Base-by-base conservation (phyloP, 2,329 filamentous ascomycete genomes). In the Aureobasidium subglaciale region DNA sequence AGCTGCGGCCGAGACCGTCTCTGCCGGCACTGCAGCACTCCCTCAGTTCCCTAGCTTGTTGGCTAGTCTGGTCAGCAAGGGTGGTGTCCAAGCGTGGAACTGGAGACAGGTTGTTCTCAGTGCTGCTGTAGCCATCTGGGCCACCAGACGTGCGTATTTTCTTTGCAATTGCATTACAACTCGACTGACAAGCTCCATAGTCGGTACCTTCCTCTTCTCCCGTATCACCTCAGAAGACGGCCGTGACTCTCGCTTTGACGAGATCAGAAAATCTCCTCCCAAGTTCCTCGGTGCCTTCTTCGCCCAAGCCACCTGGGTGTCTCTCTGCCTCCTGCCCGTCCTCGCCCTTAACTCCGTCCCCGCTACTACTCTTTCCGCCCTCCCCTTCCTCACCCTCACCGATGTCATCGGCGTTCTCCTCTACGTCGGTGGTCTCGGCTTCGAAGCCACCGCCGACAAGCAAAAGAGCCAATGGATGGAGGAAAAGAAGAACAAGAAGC, bases 261-360 rank as follows among this genome's bases (percentile, higher is more conserved):
- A 67, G 13, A 81, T 82, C 65, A 78, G 79, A 57, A 70, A 64
- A 25, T 76, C 73, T 0, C 74, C 78, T 0, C 67, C 75, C 1
- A 80, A 78, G 61, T 82, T 83, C 71, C 64, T 74, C 41, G 76
- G 68, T 41, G 78, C 78, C 5, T 82, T 81, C 68, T 71, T 79
- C 61, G 79, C 78, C 3, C 85, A 88, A 68, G 84, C 84, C 6
- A 76, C 78, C 0, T 88, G 84, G 85, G 82, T 87, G 2, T 81
- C 81, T 2, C 72, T 87, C n/a, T 84, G 81, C 66, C 73, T 85
- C 4, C 73, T 86, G 61, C 85, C 85, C 10, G 78, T 88, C 8
- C 70, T 87, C 5, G 78, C 82, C 2, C 64, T 87, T 55, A 87
- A 87, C 67, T 73, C 80, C 6, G 75, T 85, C 5, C 83, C 84